These are phyloP conservation scores for Candida sithepensis DNA, from an alignment of 805 yeast genomes.

Conservation along the genomic window DNA sequence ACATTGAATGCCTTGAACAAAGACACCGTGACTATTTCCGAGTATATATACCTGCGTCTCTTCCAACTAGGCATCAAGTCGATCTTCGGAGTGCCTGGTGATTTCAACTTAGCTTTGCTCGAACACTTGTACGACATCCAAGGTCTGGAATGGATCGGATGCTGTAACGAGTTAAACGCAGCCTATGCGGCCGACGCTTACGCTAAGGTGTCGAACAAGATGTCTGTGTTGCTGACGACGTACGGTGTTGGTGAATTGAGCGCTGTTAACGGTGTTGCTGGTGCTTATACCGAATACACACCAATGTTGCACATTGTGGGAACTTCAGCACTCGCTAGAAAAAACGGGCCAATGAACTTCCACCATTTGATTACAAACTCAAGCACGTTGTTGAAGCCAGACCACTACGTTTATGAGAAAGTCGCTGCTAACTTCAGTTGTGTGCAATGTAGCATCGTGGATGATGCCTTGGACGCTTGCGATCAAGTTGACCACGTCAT, in stretches of 20 bases:
- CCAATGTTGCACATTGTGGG: constrained; percentile 51
- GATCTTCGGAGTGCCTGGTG: constrained; percentile 60
- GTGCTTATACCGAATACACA: constrained; percentile 44
- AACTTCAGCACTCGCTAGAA: constrained; percentile 28
- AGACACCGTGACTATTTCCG: constrained; percentile 32
- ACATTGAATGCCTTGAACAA: constrained; percentile 6
- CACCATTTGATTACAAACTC: constrained; percentile 62
- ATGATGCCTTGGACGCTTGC: constrained; percentile 45
- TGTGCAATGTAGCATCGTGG: constrained; percentile 45
- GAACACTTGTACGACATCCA: constrained; percentile 39
- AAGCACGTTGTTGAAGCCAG: constrained; percentile 50
- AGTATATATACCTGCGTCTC: constrained; percentile 43
- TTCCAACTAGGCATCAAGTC: constrained; percentile 41
- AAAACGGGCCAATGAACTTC: constrained; percentile 24
- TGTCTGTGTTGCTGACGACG: constrained; percentile 42
- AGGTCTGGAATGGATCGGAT: constrained; percentile 37
- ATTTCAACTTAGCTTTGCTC: constrained; percentile 48
- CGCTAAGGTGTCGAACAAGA: constrained; percentile 32
- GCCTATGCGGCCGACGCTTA: constrained; percentile 51
- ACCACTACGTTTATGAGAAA: constrained; percentile 63
- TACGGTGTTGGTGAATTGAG: constrained; percentile 51
- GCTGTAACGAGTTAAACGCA: constrained; percentile 50
- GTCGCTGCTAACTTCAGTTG: constrained; percentile 55
- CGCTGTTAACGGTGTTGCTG: constrained; percentile 47
- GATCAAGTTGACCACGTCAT: constrained; percentile 71